phyloP scores from a whole-genome alignment of 1,139 yeast genomes.

The Scheffersomyces quercinus region DNA sequence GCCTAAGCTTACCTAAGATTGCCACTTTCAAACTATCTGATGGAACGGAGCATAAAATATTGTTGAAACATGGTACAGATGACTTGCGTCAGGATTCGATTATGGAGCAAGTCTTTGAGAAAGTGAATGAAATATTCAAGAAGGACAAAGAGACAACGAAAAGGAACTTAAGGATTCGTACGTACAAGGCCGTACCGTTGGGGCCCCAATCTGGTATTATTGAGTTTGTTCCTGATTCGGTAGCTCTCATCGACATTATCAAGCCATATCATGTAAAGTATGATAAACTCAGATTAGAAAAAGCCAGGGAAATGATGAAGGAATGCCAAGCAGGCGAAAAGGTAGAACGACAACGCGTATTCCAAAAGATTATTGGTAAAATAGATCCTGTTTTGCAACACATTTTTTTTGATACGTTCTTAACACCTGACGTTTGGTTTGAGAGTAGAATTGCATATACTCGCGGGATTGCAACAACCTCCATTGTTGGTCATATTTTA shows the following conservation, averaged over 20 bases:
- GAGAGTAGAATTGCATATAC: slow-evolving; percentile 63
- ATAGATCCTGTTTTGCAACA: slow-evolving; percentile 67
- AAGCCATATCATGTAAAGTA: slow-evolving; percentile 54
- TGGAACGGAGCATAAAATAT: slow-evolving; percentile 58
- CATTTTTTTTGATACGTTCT: slow-evolving; percentile 71
- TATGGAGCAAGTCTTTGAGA: slow-evolving; percentile 94
- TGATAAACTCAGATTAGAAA: slow-evolving; percentile 49
- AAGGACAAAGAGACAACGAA: slow-evolving; percentile 58
- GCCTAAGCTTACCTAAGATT: slow-evolving; percentile 86
- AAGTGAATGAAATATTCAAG: slow-evolving; percentile 71
- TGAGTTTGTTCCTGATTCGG: slow-evolving; percentile 83
- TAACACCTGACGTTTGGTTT: slow-evolving; percentile 74
- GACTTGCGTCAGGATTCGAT: slow-evolving; percentile 94
- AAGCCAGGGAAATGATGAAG: slow-evolving; percentile 70
- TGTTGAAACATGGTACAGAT: slow-evolving; percentile 85
- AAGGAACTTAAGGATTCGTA: slow-evolving; percentile 63
- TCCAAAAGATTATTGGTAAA: slow-evolving; percentile 46
- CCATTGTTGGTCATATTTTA: slow-evolving; percentile 81
- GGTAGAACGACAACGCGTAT: slow-evolving; percentile 51
- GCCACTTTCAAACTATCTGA: slow-evolving; percentile 52
- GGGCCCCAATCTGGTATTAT: slow-evolving; percentile 88
- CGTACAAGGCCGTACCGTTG: slow-evolving; percentile 87
- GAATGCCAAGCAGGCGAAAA: slow-evolving; percentile 49
- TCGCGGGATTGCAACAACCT: slow-evolving; percentile 79
- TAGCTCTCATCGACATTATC: slow-evolving; percentile 68